Conservation (phyloP, 768 basidiomycete genomes). For the Leccinum obscurum region DNA sequence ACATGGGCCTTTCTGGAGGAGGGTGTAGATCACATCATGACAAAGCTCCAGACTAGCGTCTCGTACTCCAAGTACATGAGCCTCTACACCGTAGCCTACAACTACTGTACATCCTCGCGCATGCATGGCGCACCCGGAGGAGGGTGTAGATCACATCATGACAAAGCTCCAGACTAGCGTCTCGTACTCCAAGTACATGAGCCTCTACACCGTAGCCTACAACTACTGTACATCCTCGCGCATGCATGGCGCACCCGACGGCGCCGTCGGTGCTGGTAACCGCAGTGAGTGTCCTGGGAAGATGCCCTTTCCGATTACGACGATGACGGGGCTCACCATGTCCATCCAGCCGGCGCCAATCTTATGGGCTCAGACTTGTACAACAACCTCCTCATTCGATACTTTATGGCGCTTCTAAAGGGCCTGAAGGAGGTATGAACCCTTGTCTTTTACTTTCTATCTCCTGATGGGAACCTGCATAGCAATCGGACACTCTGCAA, state of each 20-base stretch:
- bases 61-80: conserved; percentile 89
- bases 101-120: conserved; percentile 92
- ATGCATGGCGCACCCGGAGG: conserved; percentile 79
- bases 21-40: conserved; percentile 89
- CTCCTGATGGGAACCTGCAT: conserved; percentile 16
- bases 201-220: conserved; percentile 89
- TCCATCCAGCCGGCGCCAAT: conserved; percentile 75
- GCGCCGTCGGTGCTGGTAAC: conserved; percentile 36
- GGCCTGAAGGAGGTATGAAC: conserved; percentile 58
- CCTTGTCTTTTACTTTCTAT: conserved; percentile 22
- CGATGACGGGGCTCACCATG: conserved; percentile 1
- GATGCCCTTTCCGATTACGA: conserved; percentile 27
- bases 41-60: conserved; percentile 83
- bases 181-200: conserved; percentile 89
- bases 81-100: conserved; percentile 92
- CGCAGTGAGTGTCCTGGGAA: conserved; percentile 54
- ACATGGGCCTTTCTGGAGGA: conserved; percentile 86
- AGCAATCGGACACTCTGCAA: conserved; percentile 79
- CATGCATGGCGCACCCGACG: conserved; percentile 55
- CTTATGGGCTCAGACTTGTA: conserved; percentile 98
- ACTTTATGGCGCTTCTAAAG: conserved; percentile 84
- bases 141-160: conserved; percentile 89
- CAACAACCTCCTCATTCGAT: conserved; percentile 89
- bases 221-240: conserved; percentile 95
- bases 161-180: conserved; percentile 86